Conservation (phyloP, 2,329 filamentous ascomycete species). For the Fusarium sp. region DNA sequence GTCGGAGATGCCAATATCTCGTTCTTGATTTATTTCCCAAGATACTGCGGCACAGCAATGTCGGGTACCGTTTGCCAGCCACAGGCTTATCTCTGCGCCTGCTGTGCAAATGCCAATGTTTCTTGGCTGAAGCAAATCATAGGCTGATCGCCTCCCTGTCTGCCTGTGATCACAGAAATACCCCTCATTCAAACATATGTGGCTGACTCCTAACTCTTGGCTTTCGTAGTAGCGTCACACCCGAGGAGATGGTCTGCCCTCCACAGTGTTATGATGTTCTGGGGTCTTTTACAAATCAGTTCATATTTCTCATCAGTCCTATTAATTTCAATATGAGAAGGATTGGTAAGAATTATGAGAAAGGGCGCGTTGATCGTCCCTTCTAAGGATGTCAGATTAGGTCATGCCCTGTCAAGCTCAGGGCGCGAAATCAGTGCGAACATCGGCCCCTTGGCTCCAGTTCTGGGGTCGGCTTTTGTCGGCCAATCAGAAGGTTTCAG, state of each 20-base stretch:
- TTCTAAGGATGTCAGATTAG: not conserved
- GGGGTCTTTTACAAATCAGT: not conserved
- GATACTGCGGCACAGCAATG: conserved; percentile 6
- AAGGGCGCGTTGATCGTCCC: too few species aligned
- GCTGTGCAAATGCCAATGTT: conserved; percentile 1
- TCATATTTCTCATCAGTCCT: not conserved
- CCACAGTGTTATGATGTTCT: not conserved
- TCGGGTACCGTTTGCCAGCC: not conserved
- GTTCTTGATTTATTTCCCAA: not conserved
- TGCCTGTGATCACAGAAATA: conserved; percentile 27
- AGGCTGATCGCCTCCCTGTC: conserved; percentile 12
- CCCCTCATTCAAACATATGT: conserved; percentile 25
- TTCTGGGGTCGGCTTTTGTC: conserved; percentile 28
- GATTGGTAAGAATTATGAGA: not conserved
- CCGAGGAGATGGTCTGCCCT: not conserved
- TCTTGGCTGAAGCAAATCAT: conserved; percentile 21
- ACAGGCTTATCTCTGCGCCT: conserved; percentile 18
- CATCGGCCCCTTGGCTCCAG: conserved; percentile 12
- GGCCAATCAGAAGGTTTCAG: conserved; percentile 9
- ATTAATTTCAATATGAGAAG: not conserved
- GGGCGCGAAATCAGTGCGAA: conserved; percentile 15
- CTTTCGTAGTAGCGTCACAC: conserved; percentile 20
- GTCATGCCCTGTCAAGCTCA: conserved; percentile 13
- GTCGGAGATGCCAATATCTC: not conserved
- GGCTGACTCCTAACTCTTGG: conserved; percentile 35